phyloP scores from a whole-genome alignment of 2,329 filamentous ascomycete species.

The Colletotrichum liriopes region DNA sequence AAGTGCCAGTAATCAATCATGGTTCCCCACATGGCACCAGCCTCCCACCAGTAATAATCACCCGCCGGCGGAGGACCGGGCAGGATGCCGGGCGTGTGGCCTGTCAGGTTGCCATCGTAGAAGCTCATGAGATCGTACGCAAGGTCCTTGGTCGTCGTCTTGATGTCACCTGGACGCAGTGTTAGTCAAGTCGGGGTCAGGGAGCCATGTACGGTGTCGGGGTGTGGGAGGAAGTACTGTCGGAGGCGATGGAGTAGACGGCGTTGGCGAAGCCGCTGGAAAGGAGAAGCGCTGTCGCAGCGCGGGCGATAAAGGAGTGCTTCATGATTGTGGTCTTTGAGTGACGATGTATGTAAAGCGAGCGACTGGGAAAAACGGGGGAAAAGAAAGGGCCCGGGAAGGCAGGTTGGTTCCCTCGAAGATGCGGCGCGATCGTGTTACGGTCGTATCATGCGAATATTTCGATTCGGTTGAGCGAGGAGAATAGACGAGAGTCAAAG shows the following conservation, averaged over 20 bases:
- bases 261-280: conserved; percentile 31
- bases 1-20: conserved; percentile 80
- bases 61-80: conserved; percentile 66
- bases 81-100: conserved; percentile 69
- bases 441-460: conserved; percentile 28
- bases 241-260: conserved; percentile 35
- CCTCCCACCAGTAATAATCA: conserved; percentile 84
- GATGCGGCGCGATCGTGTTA: conserved; percentile 14
- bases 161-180: conserved; percentile 60
- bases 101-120: conserved; percentile 67
- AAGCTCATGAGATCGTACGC: conserved; percentile 67
- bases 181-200: conserved; percentile 10
- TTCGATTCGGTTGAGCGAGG: neutral
- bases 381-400: conserved; percentile 8
- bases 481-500: neutral
- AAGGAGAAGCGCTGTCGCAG: conserved; percentile 23
- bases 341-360: conserved; percentile 29
- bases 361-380: conserved; percentile 28
- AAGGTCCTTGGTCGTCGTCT: conserved; percentile 60
- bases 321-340: conserved; percentile 29
- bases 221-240: conserved; percentile 22
- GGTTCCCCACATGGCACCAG: conserved; percentile 77
- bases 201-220: neutral
- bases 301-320: conserved; percentile 28
- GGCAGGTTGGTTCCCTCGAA: conserved; percentile 14